Conservation (phyloP, 2,329 filamentous ascomycete genomes). For the Aspergillus ustus region DNA sequence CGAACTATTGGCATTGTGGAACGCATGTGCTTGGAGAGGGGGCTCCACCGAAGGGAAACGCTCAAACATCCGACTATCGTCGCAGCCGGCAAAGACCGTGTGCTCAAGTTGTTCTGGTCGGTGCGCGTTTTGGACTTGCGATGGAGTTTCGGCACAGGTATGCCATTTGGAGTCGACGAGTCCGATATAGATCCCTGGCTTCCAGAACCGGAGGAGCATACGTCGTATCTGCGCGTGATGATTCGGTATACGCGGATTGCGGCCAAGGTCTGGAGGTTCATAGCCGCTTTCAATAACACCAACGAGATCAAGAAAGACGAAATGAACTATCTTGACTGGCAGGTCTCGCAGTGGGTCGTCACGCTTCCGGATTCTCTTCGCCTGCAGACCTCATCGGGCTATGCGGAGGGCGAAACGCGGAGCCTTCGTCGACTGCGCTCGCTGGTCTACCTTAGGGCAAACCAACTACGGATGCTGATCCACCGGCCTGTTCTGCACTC, state of each 20-base stretch:
- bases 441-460: slow-evolving; percentile 83
- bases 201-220: slow-evolving; percentile 68
- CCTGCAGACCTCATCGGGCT: slow-evolving; percentile 60
- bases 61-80: slow-evolving; percentile 68
- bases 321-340: slow-evolving; percentile 78
- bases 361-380: slow-evolving; percentile 67
- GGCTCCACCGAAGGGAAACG: slow-evolving; percentile 78
- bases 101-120: slow-evolving; percentile 81
- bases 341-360: slow-evolving; percentile 83
- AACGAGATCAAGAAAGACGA: slow-evolving; percentile 72
- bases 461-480: slow-evolving; percentile 87
- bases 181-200: slow-evolving; percentile 79
- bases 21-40: slow-evolving; percentile 77
- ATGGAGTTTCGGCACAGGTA: slow-evolving; percentile 85
- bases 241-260: slow-evolving; percentile 80
- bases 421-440: slow-evolving; percentile 75
- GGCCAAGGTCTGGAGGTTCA: slow-evolving; percentile 82
- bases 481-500: slow-evolving; percentile 84
- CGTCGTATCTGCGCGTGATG: slow-evolving; percentile 82
- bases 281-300: slow-evolving; percentile 70
- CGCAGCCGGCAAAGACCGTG: slow-evolving; percentile 69
- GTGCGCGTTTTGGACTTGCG: slow-evolving; percentile 84
- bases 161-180: slow-evolving; percentile 83
- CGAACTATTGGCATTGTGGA: slow-evolving; percentile 84
- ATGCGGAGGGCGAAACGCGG: slow-evolving; percentile 51